Conservation (phyloP, 345 rosid species). For the Eucalyptus sideroxylon region DNA sequence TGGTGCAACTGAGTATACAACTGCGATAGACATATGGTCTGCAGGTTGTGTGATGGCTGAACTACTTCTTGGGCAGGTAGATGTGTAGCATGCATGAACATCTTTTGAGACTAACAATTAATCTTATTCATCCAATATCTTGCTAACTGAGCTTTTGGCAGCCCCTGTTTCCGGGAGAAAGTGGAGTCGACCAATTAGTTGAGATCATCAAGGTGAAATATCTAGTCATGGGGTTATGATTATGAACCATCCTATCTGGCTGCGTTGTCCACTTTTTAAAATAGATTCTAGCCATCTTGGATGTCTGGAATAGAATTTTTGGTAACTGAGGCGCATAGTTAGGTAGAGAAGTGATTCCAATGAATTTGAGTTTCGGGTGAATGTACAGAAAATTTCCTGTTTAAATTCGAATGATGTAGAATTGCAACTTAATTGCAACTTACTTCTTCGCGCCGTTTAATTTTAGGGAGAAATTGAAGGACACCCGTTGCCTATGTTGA, state of each 20-base stretch:
- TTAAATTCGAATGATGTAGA: not conserved
- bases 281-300: not conserved
- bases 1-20: constrained; percentile 95
- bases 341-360: not conserved
- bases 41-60: constrained; percentile 98
- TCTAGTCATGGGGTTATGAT: not conserved
- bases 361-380: not conserved
- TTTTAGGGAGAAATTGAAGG: not conserved
- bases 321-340: not conserved
- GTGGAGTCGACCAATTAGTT: constrained; percentile 93
- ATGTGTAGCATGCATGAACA: not conserved
- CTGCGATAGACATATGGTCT: constrained; percentile 97
- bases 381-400: not conserved
- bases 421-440: not conserved
- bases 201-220: constrained; percentile 87
- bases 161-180: constrained; percentile 98
- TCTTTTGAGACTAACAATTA: not conserved
- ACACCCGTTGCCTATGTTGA: not conserved
- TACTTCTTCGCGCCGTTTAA: not conserved
- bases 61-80: constrained; percentile 83
- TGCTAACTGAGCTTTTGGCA: constrained; percentile 9
- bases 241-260: not conserved
- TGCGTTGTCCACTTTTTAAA: not conserved
- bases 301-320: not conserved
- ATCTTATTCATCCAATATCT: not conserved